These are phyloP conservation scores for Thalassiosira pacifica DNA, from an alignment of 352 stramenopile genomes.

Conservation along the genomic window DNA sequence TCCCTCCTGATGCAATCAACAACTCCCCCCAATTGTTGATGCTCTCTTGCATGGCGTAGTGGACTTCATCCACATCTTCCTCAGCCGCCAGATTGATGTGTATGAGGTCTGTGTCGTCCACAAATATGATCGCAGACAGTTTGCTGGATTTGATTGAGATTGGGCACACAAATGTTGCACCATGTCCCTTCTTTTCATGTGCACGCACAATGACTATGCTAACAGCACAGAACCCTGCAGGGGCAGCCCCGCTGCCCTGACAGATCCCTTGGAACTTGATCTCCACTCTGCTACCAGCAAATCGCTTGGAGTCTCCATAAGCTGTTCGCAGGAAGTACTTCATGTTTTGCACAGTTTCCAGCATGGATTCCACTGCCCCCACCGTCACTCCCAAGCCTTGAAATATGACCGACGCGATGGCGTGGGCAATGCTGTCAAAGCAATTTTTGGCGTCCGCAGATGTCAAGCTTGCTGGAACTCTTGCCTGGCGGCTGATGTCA, in stretches of 20 bases:
- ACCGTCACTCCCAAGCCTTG: constrained; percentile 20
- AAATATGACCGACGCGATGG: constrained; percentile 28
- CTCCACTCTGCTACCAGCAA: background rate
- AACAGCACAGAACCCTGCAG: background rate
- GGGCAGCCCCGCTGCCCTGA: constrained; percentile 28
- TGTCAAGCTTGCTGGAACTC: background rate
- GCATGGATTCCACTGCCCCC: background rate
- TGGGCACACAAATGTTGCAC: constrained; percentile 16
- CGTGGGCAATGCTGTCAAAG: constrained; percentile 17
- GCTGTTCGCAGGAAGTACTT: constrained; percentile 44
- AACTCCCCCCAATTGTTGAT: constrained; percentile 20
- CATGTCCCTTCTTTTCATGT: background rate
- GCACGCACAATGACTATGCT: constrained; percentile 7
- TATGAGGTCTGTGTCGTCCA: constrained; percentile 29
- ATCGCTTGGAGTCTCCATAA: constrained; percentile 40
- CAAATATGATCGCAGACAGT: constrained; percentile 23
- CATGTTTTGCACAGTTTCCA: constrained; percentile 31
- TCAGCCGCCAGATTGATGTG: constrained; percentile 16
- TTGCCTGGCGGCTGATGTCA: constrained; percentile 1
- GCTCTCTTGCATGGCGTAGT: background rate
- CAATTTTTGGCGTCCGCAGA: constrained; percentile 19
- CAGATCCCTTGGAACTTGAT: constrained; percentile 42
- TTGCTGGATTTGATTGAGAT: constrained; percentile 19
- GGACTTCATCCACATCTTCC: background rate
- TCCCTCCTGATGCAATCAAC: constrained; percentile 12